Evolutionary conservation across 2,329 filamentous ascomycete species (phyloP).

Genomic region (Scopulariopsis brevicaulis): DNA sequence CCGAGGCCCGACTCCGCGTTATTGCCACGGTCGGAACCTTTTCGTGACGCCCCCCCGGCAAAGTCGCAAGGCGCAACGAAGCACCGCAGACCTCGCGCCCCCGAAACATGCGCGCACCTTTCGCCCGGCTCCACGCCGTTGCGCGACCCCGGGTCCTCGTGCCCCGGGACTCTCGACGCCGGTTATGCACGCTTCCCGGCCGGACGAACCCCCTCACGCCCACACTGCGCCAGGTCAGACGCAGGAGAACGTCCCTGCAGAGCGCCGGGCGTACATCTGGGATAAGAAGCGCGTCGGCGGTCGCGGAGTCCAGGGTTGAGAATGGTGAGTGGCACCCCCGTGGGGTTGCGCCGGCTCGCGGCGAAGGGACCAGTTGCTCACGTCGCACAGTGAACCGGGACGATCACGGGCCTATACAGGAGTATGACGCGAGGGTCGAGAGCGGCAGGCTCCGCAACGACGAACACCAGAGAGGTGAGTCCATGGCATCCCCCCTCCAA

Average conservation of each 20-base stretch:
- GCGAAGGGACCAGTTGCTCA: not conserved
- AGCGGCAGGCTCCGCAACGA: slow-evolving; percentile 70
- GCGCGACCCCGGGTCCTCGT: not conserved
- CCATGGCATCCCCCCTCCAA: not conserved
- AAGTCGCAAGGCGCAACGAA: not conserved
- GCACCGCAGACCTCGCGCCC: not conserved
- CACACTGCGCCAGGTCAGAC: not conserved
- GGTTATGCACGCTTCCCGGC: not conserved
- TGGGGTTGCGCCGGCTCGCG: not conserved
- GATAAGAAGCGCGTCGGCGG: not conserved
- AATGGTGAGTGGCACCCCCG: not conserved
- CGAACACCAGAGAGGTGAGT: slow-evolving; percentile 73
- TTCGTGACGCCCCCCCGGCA: not conserved
- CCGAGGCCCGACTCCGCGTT: not conserved
- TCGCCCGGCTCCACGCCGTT: slow-evolving; percentile 1
- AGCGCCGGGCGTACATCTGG: not conserved
- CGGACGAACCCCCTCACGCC: not conserved
- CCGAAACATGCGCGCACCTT: not conserved
- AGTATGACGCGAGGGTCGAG: slow-evolving; percentile 77
- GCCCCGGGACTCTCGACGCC: not conserved
- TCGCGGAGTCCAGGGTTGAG: not conserved
- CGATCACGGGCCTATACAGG: slow-evolving; percentile 61
- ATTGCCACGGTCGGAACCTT: not conserved
- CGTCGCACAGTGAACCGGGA: slow-evolving; percentile 9
- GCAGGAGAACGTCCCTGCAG: not conserved